phyloP scores from a whole-genome alignment of 164 flowering plant genomes.

The Malania oleifera region DNA sequence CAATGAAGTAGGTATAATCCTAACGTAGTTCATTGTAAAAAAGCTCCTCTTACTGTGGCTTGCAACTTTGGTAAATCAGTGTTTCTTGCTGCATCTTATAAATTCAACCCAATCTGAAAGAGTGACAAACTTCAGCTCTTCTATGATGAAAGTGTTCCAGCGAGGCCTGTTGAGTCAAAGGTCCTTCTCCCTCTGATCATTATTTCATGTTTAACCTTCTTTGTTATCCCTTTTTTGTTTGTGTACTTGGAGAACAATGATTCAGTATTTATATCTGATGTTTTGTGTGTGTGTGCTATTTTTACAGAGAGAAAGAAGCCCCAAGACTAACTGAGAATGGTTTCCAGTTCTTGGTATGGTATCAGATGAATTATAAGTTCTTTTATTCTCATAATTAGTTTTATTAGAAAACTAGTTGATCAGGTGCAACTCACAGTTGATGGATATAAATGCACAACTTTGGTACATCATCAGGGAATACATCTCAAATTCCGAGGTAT shows the following conservation, averaged over 20 bases:
- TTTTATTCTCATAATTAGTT: constrained; percentile 7
- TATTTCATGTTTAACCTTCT: constrained; percentile 5
- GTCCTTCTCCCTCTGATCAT: constrained; percentile 24
- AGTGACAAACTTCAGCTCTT: constrained; percentile 65
- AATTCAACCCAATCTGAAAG: constrained; percentile 66
- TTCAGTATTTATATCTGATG: constrained; percentile 1
- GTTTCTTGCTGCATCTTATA: constrained; percentile 88
- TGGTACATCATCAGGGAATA: constrained; percentile 97
- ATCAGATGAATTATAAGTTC: constrained; percentile 4
- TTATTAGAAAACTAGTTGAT: constrained; percentile 1
- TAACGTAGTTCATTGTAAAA: constrained; percentile 3
- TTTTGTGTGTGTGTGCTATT: constrained; percentile 9
- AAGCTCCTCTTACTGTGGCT: constrained; percentile 12
- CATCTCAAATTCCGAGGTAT: constrained; percentile 86
- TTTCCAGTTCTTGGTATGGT: constrained; percentile 90
- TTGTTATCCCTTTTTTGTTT: constrained; percentile 6
- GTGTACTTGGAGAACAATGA: neutral
- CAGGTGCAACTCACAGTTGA: constrained; percentile 49
- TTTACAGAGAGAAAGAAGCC: constrained; percentile 73
- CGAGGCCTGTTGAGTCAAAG: constrained; percentile 79
- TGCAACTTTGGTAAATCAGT: constrained; percentile 42
- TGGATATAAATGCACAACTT: constrained; percentile 97
- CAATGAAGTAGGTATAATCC: constrained; percentile 13
- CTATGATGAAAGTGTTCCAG: constrained; percentile 87
- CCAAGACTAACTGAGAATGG: constrained; percentile 82